A percentile compares a stretch with the other conserved stretches of the same genome.
phyloP scores from a whole-genome alignment of 2,329 filamentous ascomycete species.

The Cryphonectria parasitica region DNA sequence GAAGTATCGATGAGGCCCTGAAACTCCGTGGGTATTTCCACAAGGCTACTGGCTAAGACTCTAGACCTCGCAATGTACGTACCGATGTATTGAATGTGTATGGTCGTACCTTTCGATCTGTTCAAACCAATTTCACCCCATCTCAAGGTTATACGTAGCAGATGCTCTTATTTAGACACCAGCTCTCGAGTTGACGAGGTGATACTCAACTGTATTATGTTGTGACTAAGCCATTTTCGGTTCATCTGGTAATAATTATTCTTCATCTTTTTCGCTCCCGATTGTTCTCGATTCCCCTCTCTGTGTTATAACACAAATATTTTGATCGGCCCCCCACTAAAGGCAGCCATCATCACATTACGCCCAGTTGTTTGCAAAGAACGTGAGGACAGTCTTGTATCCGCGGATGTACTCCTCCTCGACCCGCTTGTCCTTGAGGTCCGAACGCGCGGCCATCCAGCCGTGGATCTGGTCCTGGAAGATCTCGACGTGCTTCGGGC shows the following conservation, averaged over 20 bases:
- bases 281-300: not conserved
- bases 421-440: slow-evolving; percentile 60
- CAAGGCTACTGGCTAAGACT: too few species aligned
- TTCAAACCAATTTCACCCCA: not conserved
- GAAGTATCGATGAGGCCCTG: too few species aligned
- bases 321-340: too few species aligned
- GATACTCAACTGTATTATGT: not conserved
- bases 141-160: not conserved
- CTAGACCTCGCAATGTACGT: not conserved
- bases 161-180: too few species aligned
- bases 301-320: not conserved
- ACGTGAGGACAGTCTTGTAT: slow-evolving; percentile 61
- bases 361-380: slow-evolving; percentile 56
- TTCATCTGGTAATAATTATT: not conserved
- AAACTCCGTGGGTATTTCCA: too few species aligned
- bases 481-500: slow-evolving; percentile 65
- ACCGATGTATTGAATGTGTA: not conserved
- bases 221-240: not conserved
- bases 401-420: slow-evolving; percentile 66
- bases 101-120: not conserved
- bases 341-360: slow-evolving; percentile 24
- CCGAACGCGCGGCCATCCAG: slow-evolving; percentile 71
- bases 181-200: not conserved
- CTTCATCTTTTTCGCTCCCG: not conserved
- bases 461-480: slow-evolving; percentile 71